Percentiles rank a stretch among this genome's conserved stretches.
Evolutionary conservation across 2,329 filamentous ascomycete species (phyloP).

Genomic region (Ilyonectria mors-panacis): DNA sequence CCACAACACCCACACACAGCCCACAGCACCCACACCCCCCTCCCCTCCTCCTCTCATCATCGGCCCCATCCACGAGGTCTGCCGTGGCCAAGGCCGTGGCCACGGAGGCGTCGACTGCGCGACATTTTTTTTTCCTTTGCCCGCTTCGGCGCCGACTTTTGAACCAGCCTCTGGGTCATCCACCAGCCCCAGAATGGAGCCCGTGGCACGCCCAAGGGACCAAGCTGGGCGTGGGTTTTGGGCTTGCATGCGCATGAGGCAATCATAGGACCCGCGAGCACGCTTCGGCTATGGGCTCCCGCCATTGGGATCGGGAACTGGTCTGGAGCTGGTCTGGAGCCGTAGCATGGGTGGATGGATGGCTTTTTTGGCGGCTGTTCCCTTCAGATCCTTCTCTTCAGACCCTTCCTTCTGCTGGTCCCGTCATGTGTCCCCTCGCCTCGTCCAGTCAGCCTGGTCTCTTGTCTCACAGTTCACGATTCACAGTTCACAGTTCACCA

Average conservation of each 20-base stretch:
- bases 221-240: not conserved
- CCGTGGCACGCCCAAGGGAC: not conserved
- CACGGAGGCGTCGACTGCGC: conserved; percentile 35
- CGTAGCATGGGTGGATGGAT: not conserved
- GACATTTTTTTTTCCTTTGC: conserved; percentile 36
- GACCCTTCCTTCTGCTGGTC: not conserved
- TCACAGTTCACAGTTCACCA: not conserved
- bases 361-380: not conserved
- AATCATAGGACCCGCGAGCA: conserved; percentile 7
- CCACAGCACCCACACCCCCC: conserved; percentile 11
- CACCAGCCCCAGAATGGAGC: conserved; percentile 1
- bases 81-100: conserved; percentile 29
- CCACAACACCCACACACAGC: not conserved
- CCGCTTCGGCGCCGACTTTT: conserved; percentile 22
- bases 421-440: not conserved
- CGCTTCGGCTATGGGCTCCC: conserved; percentile 6
- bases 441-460: not conserved
- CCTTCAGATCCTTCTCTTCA: not conserved
- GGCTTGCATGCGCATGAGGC: conserved; percentile 13
- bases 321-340: conserved; percentile 5
- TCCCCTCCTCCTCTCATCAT: conserved; percentile 4
- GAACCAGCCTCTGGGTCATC: conserved; percentile 24
- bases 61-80: conserved; percentile 34
- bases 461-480: not conserved
- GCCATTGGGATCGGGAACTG: conserved; percentile 11